A percentile compares a stretch with the other conserved stretches of the same genome.
These are phyloP conservation scores for Ceratobasidium sp. DNA, from an alignment of 1,284 basidiomycete genomes.

Conservation along the genomic window DNA sequence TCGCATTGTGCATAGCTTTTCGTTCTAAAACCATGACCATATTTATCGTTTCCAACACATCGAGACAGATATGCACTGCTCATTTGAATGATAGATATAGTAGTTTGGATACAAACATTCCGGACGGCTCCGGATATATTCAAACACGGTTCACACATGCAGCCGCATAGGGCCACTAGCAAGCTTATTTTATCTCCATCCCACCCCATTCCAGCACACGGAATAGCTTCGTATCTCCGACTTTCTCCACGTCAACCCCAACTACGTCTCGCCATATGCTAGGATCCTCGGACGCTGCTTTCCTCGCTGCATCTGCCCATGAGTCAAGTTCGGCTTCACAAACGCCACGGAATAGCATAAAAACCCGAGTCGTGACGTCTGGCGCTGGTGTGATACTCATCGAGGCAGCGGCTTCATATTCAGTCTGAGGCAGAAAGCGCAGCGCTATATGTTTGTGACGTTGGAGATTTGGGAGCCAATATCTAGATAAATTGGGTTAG, in stretches of 20 bases:
- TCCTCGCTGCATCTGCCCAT: constrained; percentile 51
- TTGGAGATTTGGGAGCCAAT: constrained; percentile 60
- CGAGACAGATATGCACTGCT: no score
- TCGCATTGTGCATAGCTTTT: no score
- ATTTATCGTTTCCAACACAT: no score
- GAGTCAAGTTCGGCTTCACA: constrained; percentile 49
- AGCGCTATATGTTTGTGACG: constrained; percentile 62
- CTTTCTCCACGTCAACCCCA: constrained; percentile 52
- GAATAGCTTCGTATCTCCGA: constrained; percentile 52
- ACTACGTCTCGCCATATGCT: constrained; percentile 52
- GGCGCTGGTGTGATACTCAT: constrained; percentile 60
- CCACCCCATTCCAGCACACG: constrained; percentile 60
- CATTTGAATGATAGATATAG: no score
- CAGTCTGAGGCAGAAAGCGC: constrained; percentile 62
- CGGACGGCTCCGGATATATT: no score
- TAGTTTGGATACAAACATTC: no score
- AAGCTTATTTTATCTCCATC: constrained; percentile 55
- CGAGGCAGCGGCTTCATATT: constrained; percentile 59
- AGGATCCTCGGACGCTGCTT: constrained; percentile 47
- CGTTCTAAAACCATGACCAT: no score
- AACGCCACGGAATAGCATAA: constrained; percentile 65
- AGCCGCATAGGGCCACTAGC: no score
- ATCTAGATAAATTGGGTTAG: constrained; percentile 54
- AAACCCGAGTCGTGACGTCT: constrained; percentile 62
- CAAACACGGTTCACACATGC: no score